Evolutionary conservation across 2,329 filamentous ascomycete species (phyloP).

Genomic region (Cordyceps sp.): DNA sequence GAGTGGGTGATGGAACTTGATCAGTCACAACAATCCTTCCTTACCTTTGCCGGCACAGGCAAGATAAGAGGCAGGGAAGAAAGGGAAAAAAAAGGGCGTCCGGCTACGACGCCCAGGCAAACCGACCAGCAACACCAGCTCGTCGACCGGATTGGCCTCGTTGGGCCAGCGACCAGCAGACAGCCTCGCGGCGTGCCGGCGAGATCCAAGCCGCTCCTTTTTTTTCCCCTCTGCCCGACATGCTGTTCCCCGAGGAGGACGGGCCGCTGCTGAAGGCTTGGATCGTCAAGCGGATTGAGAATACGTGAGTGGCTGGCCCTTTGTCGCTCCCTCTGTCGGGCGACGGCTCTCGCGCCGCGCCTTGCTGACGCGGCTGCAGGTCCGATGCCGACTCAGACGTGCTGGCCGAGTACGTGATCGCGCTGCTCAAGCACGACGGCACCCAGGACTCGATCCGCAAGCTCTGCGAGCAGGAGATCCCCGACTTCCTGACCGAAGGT

Average conservation of each 20-base stretch:
- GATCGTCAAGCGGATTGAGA: slow-evolving; percentile 62
- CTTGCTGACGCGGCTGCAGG: slow-evolving; percentile 28
- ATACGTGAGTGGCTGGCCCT: slow-evolving; percentile 36
- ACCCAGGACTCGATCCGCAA: slow-evolving; percentile 44
- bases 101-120: too few species aligned
- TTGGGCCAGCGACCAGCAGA: too few species aligned
- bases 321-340: background rate
- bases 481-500: slow-evolving; percentile 59
- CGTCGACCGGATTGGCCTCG: too few species aligned
- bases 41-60: too few species aligned
- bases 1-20: too few species aligned
- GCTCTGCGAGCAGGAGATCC: slow-evolving; percentile 55
- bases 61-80: background rate
- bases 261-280: slow-evolving; percentile 52
- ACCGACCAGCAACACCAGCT: too few species aligned
- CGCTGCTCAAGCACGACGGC: slow-evolving; percentile 55
- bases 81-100: background rate
- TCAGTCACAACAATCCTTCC: too few species aligned
- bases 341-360: too few species aligned
- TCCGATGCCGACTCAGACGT: slow-evolving; percentile 70
- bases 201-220: too few species aligned
- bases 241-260: slow-evolving; percentile 48
- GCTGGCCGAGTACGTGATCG: slow-evolving; percentile 71
- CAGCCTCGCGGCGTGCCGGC: too few species aligned
- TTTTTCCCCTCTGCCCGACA: slow-evolving; percentile 20